Conservation (phyloP, 2,329 filamentous ascomycete genomes). For the Fusarium stilboides region DNA sequence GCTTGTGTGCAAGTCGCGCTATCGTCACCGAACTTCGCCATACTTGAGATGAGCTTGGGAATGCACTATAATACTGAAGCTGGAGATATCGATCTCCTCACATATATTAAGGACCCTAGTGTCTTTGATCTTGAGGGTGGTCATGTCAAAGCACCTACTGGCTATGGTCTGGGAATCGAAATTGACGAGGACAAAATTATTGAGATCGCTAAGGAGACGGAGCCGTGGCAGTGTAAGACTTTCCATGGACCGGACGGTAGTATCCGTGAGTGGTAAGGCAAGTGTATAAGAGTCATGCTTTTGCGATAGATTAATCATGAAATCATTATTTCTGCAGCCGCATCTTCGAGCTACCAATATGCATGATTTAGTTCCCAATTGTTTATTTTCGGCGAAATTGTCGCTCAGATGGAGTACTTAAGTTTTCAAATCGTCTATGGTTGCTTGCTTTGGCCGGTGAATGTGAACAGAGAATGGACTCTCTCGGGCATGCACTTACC, state of each 20-base stretch:
- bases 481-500: too few species aligned
- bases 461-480: too few species aligned
- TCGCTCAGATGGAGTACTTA: too few species aligned
- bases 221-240: conserved; percentile 68
- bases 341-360: too few species aligned
- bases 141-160: conserved; percentile 72
- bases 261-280: conserved; percentile 25
- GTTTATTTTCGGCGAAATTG: too few species aligned
- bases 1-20: conserved; percentile 78
- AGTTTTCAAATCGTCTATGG: too few species aligned
- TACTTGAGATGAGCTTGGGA: conserved; percentile 84
- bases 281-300: too few species aligned
- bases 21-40: conserved; percentile 75
- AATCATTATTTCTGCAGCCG: too few species aligned
- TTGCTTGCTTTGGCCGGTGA: too few species aligned
- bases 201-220: conserved; percentile 68
- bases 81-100: conserved; percentile 74
- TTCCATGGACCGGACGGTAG: conserved; percentile 27
- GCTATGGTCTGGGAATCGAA: conserved; percentile 78
- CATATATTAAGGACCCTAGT: conserved; percentile 75
- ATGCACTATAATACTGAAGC: conserved; percentile 83
- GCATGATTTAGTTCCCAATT: too few species aligned
- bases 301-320: too few species aligned
- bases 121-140: conserved; percentile 78
- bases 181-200: conserved; percentile 79